phyloP scores from a whole-genome alignment of 176 grass and related monocot genomes.

The Bromus sterilis region DNA sequence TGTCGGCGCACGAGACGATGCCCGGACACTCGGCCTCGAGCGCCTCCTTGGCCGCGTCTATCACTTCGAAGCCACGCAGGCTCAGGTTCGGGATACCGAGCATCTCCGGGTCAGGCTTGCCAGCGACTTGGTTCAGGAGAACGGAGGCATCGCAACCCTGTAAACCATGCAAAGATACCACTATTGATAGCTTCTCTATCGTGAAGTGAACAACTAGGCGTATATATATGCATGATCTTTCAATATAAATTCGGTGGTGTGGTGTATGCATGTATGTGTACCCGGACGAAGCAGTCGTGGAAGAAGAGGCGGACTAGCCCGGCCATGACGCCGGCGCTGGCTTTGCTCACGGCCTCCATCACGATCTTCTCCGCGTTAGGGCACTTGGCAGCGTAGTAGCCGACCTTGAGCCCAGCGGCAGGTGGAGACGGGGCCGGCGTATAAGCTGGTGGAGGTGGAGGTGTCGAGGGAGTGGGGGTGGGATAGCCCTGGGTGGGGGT shows the following conservation, averaged over 20 bases:
- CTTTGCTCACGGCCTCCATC: background rate
- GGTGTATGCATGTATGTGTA: background rate
- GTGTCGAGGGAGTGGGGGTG: background rate
- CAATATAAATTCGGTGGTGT: too few relatives aligned
- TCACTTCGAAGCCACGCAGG: background rate
- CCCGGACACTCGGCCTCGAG: background rate
- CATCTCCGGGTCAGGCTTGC: background rate
- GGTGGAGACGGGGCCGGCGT: background rate
- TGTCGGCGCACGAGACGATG: conserved; percentile 38
- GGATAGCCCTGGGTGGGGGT: background rate
- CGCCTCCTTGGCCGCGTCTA: background rate
- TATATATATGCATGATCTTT: too few relatives aligned
- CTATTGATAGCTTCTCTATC: background rate
- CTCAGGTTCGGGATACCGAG: background rate
- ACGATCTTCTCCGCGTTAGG: background rate
- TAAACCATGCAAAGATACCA: background rate
- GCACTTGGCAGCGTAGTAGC: background rate
- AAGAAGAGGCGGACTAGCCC: background rate
- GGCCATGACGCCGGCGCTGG: background rate
- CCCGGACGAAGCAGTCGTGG: background rate
- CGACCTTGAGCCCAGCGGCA: background rate
- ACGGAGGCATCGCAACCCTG: background rate
- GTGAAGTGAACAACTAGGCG: background rate
- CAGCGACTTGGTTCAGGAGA: background rate
- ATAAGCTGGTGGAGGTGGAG: background rate